Conservation (phyloP, 495 filamentous ascomycete species). For the Xylaria longipes region DNA sequence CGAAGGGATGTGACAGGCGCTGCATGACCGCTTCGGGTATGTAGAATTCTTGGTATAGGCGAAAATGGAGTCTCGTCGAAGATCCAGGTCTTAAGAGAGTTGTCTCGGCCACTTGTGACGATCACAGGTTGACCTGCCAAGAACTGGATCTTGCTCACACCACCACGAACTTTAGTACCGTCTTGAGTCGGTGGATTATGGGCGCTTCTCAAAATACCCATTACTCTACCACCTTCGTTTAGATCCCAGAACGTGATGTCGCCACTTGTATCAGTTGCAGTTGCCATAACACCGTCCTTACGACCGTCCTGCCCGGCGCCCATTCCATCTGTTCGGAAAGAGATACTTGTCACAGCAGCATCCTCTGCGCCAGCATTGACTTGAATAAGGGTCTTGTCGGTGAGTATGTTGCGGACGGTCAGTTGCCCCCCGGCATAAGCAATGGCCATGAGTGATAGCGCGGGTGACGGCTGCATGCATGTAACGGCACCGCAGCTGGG, state of each 20-base stretch:
- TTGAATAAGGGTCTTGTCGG: conserved; percentile 70
- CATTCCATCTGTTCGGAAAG: conserved; percentile 88
- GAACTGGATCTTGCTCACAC: conserved; percentile 84
- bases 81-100: conserved; percentile 93
- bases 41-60: conserved; percentile 80
- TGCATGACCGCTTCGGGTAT: conserved; percentile 85
- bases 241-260: conserved; percentile 97
- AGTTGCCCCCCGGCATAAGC: conserved; percentile 81
- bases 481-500: conserved; percentile 75
- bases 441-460: conserved; percentile 84
- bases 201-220: conserved; percentile 81
- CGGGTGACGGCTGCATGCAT: conserved; percentile 81
- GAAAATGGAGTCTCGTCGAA: conserved; percentile 89
- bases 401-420: conserved; percentile 78
- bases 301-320: conserved; percentile 89
- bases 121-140: conserved; percentile 89
- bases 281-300: conserved; percentile 85
- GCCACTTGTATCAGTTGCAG: conserved; percentile 70
- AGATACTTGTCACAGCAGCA: conserved; percentile 75
- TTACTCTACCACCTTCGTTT: conserved; percentile 81
- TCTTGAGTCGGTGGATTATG: conserved; percentile 72
- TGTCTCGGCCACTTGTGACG: conserved; percentile 88
- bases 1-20: conserved; percentile 78
- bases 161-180: conserved; percentile 53
- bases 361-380: conserved; percentile 65